Evolutionary conservation across 805 yeast species (phyloP).

Genomic region (Schwanniomyces occidentalis): DNA sequence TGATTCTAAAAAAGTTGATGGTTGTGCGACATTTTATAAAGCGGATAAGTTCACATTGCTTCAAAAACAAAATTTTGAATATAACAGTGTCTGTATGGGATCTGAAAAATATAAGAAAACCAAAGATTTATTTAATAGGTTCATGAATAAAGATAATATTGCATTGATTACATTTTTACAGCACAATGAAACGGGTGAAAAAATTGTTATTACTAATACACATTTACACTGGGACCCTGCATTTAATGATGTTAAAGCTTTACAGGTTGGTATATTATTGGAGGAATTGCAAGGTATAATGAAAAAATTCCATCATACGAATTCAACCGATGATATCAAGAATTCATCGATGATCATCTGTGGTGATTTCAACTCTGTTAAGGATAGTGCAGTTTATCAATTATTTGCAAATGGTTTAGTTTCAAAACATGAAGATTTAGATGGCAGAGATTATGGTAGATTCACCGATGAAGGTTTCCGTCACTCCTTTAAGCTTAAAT

Average conservation of each 20-base stretch:
- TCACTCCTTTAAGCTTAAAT: conserved; percentile 77
- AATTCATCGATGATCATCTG: conserved; percentile 79
- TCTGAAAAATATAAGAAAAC: conserved; percentile 88
- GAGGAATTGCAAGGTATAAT: conserved; percentile 78
- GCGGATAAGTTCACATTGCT: conserved; percentile 65
- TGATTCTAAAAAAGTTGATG: conserved; percentile 91
- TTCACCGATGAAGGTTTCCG: conserved; percentile 87
- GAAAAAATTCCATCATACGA: conserved; percentile 48
- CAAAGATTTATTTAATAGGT: conserved; percentile 92
- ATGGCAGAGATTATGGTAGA: conserved; percentile 86
- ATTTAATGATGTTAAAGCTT: conserved; percentile 91
- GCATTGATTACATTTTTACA: conserved; percentile 78
- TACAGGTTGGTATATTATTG: conserved; percentile 88
- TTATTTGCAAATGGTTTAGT: conserved; percentile 79
- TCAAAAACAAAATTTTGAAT: conserved; percentile 77
- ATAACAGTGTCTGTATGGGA: conserved; percentile 75
- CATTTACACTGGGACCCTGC: conserved; percentile 99
- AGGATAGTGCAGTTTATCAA: conserved; percentile 89
- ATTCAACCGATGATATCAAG: conserved; percentile 50
- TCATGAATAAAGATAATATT: conserved; percentile 92
- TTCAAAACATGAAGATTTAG: conserved; percentile 76
- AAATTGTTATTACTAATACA: conserved; percentile 77
- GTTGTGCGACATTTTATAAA: conserved; percentile 93
- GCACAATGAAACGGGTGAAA: conserved; percentile 69
- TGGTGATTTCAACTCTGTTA: conserved; percentile 93